Base-by-base conservation (phyloP, 305 asterid genomes). In the Solanum aculeatissimum region DNA sequence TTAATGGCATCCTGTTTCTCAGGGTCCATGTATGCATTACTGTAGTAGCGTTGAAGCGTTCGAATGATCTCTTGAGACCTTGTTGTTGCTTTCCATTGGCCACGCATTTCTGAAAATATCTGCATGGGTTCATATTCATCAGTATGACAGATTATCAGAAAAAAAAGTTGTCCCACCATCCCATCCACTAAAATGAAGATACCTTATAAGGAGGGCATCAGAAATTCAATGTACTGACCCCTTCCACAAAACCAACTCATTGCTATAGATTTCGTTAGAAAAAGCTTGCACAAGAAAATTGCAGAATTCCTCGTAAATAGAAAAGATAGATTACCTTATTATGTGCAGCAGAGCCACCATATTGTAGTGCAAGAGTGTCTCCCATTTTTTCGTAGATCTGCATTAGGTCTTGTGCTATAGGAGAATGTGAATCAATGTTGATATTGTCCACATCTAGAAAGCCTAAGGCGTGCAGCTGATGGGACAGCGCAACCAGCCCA, bases 321-420 rank as follows among this genome's bases (percentile, higher is more conserved):
- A 35, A 35, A 54, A 58, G 58, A 69, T 82, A 58, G 32, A 25
- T 77, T 88, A 96, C 98, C 98, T 96, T 96, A 78, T 96, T 95
- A 88, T 96, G 99, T 43, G 99, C 99, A 3, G 97, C 95, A 87
- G 98, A 96, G 80, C 98, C 98, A 88, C 98, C 98, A 88, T 94
- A 96, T 71, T 96, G 99, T n/a, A 93, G 83, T 77, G 99, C 95
- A 86, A 96, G 98, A 35, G 95, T 95, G 85, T 96, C 99, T 9
- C 99, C 98, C 98, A 96, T 96, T 69, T 90, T 92, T 85, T 96
- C 98, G 49, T 95, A 96, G 63, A 89, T 85, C 87, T 91, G 91
- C 98, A 95, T 96, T 75, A 96, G 58, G 54, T 91, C 93, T 74
- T 93, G 92, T 25, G 97, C 97, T 83, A 95, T 72, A 18, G 90